A percentile compares a stretch with the other conserved stretches of the same genome.
Conservation (phyloP, 192 early-diverging fungal genomes). For the Entomortierella beljakovae region DNA sequence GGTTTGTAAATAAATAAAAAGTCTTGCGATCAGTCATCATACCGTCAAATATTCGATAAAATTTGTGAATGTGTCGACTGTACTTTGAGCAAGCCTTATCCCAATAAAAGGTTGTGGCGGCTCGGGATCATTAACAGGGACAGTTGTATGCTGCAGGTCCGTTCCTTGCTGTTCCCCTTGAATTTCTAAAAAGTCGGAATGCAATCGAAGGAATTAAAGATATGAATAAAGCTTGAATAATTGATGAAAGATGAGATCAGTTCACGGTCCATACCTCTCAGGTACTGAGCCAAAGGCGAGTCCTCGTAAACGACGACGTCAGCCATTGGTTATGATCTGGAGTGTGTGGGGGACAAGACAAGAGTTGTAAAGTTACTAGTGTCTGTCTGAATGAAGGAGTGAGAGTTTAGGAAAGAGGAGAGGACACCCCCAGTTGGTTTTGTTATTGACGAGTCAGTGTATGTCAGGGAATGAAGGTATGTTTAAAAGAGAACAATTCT, state of each 20-base stretch:
- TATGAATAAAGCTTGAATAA: too few species aligned
- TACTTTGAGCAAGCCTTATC: constrained; percentile 23
- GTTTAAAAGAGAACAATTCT: too few species aligned
- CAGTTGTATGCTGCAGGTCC: constrained; percentile 39
- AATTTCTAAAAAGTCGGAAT: constrained; percentile 23
- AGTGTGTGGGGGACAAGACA: neutral
- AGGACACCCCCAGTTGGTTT: neutral
- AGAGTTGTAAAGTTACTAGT: neutral
- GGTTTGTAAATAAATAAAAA: too few species aligned
- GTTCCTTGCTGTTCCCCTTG: constrained; percentile 45
- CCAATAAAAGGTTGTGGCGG: constrained; percentile 25
- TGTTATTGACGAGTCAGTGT: neutral
- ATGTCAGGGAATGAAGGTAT: neutral
- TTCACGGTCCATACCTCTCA: constrained; percentile 60
- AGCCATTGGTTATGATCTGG: constrained; percentile 44
- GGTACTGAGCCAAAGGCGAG: constrained; percentile 69
- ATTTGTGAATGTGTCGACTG: constrained; percentile 28
- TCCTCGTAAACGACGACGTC: constrained; percentile 74
- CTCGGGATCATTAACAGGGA: constrained; percentile 37
- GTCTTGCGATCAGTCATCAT: constrained; percentile 3
- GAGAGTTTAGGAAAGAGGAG: neutral
- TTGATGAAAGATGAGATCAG: too few species aligned
- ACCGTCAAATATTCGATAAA: constrained; percentile 41
- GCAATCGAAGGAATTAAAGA: neutral
- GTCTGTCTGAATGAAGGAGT: too few species aligned